Evolutionary conservation across 441 rosid species (phyloP), one percentile per base, ranked within the genome.

Genomic region (Adansonia gregorii): DNA sequence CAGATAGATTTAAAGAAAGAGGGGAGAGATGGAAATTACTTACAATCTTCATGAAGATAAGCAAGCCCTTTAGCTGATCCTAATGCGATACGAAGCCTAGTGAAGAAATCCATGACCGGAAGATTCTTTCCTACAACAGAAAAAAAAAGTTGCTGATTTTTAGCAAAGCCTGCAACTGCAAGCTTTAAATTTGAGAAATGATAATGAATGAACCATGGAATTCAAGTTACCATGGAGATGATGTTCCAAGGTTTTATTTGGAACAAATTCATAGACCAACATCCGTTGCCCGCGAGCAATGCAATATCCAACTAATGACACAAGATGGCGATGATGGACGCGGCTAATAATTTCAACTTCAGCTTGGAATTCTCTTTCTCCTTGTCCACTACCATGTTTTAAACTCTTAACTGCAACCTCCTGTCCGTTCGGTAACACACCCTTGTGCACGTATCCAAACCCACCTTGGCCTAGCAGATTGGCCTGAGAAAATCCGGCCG

Each of bases 1-100:
- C 19, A 55, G 54, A 73, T 2, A 52, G 35, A 19, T 35, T 35
- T 4, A 7, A 35, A 43, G 39, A 43, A 65, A 63, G 8, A 51
- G 20, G 61, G 1, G 3, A 6, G 17, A 35, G 20, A 31, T 15
- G 9, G 54, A 5, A 45, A 17, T 67, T 60, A 2, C 92, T 86
- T 82, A 93, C 98, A 95, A 80, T 95, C 99, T 88, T 95, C 99
- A 61, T 95, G 99, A 67, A 95, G 95, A 60, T 95, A 95, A 73
- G 99, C 99, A 54, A 95, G 97, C 49, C 99, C 99, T 83, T 86
- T 95, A 4, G 99, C 98, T 73, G 99, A 86, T 15, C 98, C 99
- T 74, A 90, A 72, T 0, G 97, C 99, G 59, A 95, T 94, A 14
- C 88, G 89, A 64, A 94, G 83, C 81, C 97, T 89, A 0, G 91